Evolutionary conservation across 805 yeast species (phyloP).

Genomic region (Priceomyces castillae): DNA sequence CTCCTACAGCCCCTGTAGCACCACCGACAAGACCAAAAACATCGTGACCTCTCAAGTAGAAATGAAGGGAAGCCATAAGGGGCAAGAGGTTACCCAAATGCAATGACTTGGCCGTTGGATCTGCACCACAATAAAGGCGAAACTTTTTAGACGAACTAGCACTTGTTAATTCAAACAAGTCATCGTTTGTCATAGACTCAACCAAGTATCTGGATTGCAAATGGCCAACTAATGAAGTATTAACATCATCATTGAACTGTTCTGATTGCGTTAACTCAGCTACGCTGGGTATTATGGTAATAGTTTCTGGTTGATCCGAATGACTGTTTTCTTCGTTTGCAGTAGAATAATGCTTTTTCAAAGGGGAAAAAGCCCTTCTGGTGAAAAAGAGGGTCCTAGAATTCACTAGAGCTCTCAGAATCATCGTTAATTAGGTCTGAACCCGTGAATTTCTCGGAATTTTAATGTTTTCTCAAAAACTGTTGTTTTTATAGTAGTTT

Average conservation of each 20-base stretch:
- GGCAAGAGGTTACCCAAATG: conserved; percentile 93
- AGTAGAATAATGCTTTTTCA: not conserved
- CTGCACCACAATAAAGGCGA: conserved; percentile 89
- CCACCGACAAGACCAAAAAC: conserved; percentile 87
- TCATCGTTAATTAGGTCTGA: not conserved
- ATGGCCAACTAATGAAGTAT: conserved; percentile 33
- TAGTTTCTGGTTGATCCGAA: conserved; percentile 25
- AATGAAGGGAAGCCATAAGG: conserved; percentile 78
- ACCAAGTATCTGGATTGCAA: conserved; percentile 36
- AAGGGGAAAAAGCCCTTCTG: not conserved
- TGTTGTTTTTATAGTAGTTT: too few relatives aligned
- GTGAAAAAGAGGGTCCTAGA: not conserved
- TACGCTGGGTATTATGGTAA: conserved; percentile 40
- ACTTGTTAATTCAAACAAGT: conserved; percentile 31
- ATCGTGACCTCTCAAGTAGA: conserved; percentile 78
- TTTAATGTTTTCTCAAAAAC: too few relatives aligned
- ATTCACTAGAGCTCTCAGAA: not conserved
- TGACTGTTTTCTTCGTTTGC: not conserved
- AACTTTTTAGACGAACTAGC: conserved; percentile 33
- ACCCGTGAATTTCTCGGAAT: not conserved
- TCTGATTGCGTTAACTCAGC: conserved; percentile 21
- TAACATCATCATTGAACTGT: conserved; percentile 20
- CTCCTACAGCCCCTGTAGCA: conserved; percentile 95
- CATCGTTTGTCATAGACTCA: conserved; percentile 39
- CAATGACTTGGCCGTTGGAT: conserved; percentile 86